Base-by-base conservation (phyloP, 345 rosid genomes). In the Arabidopsis thaliana region DNA sequence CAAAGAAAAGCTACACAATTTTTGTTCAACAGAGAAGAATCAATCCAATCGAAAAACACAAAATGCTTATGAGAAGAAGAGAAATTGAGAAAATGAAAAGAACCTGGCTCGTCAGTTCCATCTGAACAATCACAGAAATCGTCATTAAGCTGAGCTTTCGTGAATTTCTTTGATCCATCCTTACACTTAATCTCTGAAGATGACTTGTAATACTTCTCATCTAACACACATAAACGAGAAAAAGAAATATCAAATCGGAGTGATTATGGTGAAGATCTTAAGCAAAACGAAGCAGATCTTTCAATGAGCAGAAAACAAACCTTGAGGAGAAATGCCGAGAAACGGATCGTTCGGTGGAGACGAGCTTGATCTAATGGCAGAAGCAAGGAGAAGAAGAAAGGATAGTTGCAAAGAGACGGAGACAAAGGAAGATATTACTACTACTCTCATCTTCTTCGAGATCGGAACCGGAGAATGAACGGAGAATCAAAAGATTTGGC, bases 31-130 rank as follows among this genome's bases (percentile, higher is more conserved):
- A 63, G 68, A 63, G 40, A 40, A 70, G 6, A 58, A 20, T 37
- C 33, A 13, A 38, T 71, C 48, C n/a, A 32, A 37, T 51, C 34
- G n/a, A 52, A 63, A 5, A 44, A 2, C 12, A 64, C 9, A 14
- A 23, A 5, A 25, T 14, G 9, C 41, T 12, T 14, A 11, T 42
- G 7, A 2, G 0, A 12, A 42, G 7, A 55, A 14, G 8, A 50
- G 63, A 20, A 16, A 36, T 49, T 44, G 34, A 52, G 16, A 23
- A 61, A 25, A 52, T 5, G 46, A 25, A 38, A 16, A 8, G 6
- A 66, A 95, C 98, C 98, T 63, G 99, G 98, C 73, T 96, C 97
- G 59, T 96, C 99, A 10, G 96, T 87, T 77, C 89, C 97, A 59
- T 93, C 98, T 9, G 83, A 72, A 78, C 99, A 96, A 69, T 96